Base-by-base conservation (phyloP, 2,329 filamentous ascomycete species). In the Penicillium sp. region DNA sequence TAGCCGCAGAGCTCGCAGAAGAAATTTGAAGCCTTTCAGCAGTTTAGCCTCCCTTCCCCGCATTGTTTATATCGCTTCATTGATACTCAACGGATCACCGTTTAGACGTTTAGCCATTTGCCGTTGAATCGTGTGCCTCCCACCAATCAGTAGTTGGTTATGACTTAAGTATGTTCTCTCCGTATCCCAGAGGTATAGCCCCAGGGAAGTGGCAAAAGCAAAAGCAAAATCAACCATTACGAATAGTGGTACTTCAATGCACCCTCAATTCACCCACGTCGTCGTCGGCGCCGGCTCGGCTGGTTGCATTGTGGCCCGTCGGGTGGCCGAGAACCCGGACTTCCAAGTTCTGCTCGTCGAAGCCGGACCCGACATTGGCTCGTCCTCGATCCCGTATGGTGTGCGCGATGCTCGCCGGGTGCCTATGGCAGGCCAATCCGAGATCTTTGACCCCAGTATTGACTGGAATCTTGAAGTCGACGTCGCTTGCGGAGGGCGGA, bases 261-360 rank as follows among this genome's bases (percentile, higher is more conserved):
- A 46, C 25, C 35, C 31, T 35, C 44, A 31, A 22, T 54, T 57
- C 50, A 57, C 54, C 25, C 54, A 56, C 47, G 54, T 54, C 46
- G 48, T 58, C 22, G 53, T 58, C 20, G 56, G 56, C 38, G 54
- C 54, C 36, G 52, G 54, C 25, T 55, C 55, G 20, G 56, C 57
- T 20, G 57, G 57, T 28, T 61, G 56, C 41, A 28, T 60, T 41
- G 46, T 61, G 22, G 48, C 57, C 44, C 55, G 55, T 27, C 53
- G 55, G 14, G 44, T 62, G 9, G 57, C 55, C 11, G 53, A 54
- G 44, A 46, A 56, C 31, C 22, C 20, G 35, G 36, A 38, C 14
- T 45, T 51, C 36, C 22, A 51, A n/a, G 53, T 62, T 27, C 44
- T 62, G 5, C 45, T 62, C 10, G 51, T 62, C 35, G 58, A 62